Percentiles rank a stretch among this genome's conserved stretches.
These are phyloP conservation scores for Scytalidium lignicola DNA, from an alignment of 2,329 filamentous ascomycete genomes.

Conservation along the genomic window DNA sequence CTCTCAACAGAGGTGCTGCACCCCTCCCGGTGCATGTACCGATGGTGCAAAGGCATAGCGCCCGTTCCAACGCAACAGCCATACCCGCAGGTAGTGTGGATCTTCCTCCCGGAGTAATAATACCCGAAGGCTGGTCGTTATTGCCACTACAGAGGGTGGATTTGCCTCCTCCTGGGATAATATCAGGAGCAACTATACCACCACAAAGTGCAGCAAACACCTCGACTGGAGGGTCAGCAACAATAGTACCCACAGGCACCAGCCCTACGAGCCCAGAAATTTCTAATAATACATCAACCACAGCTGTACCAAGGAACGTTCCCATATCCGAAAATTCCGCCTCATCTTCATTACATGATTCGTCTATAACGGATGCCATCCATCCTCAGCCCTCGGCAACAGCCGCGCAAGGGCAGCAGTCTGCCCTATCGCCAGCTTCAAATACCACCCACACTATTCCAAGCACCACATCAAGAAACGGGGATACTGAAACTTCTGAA, in stretches of 20 bases:
- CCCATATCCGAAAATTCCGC: constrained; percentile 13
- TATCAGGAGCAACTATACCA: constrained; percentile 11
- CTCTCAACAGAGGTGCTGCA: constrained; percentile 3
- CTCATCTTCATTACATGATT: constrained; percentile 20
- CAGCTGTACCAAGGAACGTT: constrained; percentile 14
- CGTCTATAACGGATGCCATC: constrained; percentile 19
- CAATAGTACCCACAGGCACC: constrained; percentile 14
- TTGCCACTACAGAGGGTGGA: constrained; percentile 51
- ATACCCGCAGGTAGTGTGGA: constrained; percentile 58
- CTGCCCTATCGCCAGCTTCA: neutral
- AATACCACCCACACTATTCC: constrained; percentile 3
- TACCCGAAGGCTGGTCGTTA: constrained; percentile 61
- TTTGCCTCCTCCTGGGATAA: constrained; percentile 5
- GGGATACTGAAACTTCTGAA: constrained; percentile 3
- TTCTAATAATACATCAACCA: constrained; percentile 20
- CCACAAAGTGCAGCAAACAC: constrained; percentile 12
- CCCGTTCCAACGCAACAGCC: constrained; percentile 38
- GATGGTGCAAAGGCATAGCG: constrained; percentile 38
- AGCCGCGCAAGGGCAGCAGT: constrained; percentile 15
- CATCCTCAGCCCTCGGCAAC: constrained; percentile 18
- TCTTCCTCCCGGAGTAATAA: constrained; percentile 57
- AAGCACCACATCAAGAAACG: constrained; percentile 11
- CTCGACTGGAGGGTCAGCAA: constrained; percentile 12
- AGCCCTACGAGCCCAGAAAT: constrained; percentile 15
- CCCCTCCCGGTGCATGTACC: constrained; percentile 12